phyloP scores from a whole-genome alignment of 164 flowering plant genomes.

The Vitis riparia region DNA sequence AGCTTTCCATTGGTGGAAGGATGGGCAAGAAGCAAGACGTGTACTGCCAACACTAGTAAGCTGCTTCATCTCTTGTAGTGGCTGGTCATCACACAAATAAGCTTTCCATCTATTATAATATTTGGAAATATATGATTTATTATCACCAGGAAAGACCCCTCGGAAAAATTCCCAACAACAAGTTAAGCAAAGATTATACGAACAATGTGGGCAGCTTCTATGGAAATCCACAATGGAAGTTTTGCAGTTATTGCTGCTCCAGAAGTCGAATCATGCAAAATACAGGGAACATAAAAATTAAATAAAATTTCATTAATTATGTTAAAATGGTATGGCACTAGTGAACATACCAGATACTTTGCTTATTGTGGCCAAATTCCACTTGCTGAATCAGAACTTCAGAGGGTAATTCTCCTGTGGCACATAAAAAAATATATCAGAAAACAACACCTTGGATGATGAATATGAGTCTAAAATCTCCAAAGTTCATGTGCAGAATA shows the following conservation, averaged over 20 bases:
- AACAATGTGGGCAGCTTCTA: slow-evolving; percentile 74
- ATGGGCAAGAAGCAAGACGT: slow-evolving; percentile 14
- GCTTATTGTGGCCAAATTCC: slow-evolving; percentile 31
- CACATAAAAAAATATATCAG: slow-evolving; percentile 12
- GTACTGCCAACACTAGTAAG: neutral
- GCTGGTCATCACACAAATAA: slow-evolving; percentile 20
- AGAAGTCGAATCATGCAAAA: slow-evolving; percentile 10
- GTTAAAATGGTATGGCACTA: slow-evolving; percentile 4
- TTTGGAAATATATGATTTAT: slow-evolving; percentile 13
- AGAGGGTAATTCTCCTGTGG: slow-evolving; percentile 39
- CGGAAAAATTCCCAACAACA: slow-evolving; percentile 53
- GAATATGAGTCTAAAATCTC: neutral
- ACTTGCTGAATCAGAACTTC: slow-evolving; percentile 41
- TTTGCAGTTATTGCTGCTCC: slow-evolving; percentile 65
- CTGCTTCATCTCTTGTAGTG: slow-evolving; percentile 9
- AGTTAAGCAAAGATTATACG: slow-evolving; percentile 67
- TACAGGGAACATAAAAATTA: slow-evolving; percentile 1
- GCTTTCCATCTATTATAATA: slow-evolving; percentile 25
- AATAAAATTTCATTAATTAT: neutral
- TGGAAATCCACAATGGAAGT: slow-evolving; percentile 58
- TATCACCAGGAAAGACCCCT: slow-evolving; percentile 30
- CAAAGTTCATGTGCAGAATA: slow-evolving; percentile 4
- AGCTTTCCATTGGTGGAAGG: slow-evolving; percentile 30
- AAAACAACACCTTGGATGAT: neutral
- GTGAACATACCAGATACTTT: slow-evolving; percentile 48